These are phyloP conservation scores for Daldinia caldariorum DNA, from an alignment of 495 filamentous ascomycete species.

Conservation along the genomic window DNA sequence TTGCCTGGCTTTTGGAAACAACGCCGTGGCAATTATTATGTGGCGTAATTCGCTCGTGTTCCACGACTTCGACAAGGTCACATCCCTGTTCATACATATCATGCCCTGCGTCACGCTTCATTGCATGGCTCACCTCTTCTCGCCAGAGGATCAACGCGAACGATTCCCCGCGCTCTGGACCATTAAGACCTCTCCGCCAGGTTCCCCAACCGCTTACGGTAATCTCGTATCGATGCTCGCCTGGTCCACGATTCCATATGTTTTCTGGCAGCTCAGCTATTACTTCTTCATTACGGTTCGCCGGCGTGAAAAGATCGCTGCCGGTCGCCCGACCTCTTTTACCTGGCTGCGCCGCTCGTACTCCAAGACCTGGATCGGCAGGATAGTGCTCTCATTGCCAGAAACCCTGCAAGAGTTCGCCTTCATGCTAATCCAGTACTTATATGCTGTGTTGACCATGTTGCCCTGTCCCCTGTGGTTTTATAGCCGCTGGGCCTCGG, in stretches of 20 bases:
- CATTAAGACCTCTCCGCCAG: conserved; percentile 77
- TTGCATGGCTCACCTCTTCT: conserved; percentile 85
- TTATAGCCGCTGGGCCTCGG: conserved; percentile 84
- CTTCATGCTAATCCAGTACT: conserved; percentile 96
- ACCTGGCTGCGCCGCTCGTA: conserved; percentile 96
- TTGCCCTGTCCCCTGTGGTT: conserved; percentile 95
- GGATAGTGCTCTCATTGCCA: conserved; percentile 81
- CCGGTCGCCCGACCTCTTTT: conserved; percentile 93
- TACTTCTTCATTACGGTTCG: conserved; percentile 94
- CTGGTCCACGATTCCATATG: conserved; percentile 93
- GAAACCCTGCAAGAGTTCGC: conserved; percentile 80
- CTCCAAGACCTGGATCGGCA: conserved; percentile 85
- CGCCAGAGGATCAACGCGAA: conserved; percentile 67
- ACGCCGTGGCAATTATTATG: conserved; percentile 98
- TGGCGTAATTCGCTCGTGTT: conserved; percentile 99
- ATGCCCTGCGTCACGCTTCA: conserved; percentile 96
- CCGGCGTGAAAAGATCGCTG: conserved; percentile 91
- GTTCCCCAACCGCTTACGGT: conserved; percentile 78
- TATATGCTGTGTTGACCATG: conserved; percentile 91
- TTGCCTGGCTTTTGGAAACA: conserved; percentile 94
- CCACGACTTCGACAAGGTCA: conserved; percentile 95
- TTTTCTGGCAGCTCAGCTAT: conserved; percentile 89
- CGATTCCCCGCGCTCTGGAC: conserved; percentile 89
- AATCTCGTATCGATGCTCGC: conserved; percentile 82
- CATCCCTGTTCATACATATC: conserved; percentile 97